A percentile compares a stretch with the other conserved stretches of the same genome.
phyloP scores from a whole-genome alignment of 441 rosid genomes.

The Omphalea diandra region DNA sequence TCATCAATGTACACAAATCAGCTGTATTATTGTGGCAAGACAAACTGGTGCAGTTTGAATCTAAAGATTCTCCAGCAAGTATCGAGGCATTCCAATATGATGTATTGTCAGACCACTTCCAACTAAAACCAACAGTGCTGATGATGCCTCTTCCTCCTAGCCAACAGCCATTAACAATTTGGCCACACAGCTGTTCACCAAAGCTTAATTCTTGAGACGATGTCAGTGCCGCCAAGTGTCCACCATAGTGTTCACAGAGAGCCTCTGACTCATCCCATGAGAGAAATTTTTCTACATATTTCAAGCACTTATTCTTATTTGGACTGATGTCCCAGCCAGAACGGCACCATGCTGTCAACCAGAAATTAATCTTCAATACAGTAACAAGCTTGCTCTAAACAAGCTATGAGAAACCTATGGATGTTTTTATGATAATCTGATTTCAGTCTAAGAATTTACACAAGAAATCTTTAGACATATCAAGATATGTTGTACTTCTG shows the following conservation, averaged over 20 bases:
- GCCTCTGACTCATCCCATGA: constrained; percentile 74
- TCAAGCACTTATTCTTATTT: constrained; percentile 53
- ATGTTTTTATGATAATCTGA: neutral
- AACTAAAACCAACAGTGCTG: constrained; percentile 32
- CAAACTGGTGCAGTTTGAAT: constrained; percentile 40
- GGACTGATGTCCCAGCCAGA: constrained; percentile 57
- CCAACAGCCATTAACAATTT: constrained; percentile 60
- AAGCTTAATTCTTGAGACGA: constrained; percentile 53
- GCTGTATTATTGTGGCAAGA: constrained; percentile 38
- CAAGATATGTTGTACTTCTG: no score
- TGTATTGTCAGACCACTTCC: constrained; percentile 78
- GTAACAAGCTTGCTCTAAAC: neutral
- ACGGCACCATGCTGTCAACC: constrained; percentile 55
- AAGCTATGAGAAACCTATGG: no score
- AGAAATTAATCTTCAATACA: constrained; percentile 22
- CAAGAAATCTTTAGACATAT: no score
- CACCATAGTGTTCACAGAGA: constrained; percentile 48
- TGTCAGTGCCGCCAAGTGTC: constrained; percentile 63
- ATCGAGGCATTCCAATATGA: constrained; percentile 57
- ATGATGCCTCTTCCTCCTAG: constrained; percentile 59
- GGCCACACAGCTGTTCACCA: constrained; percentile 49
- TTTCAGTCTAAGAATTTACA: no score
- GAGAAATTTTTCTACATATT: constrained; percentile 28
- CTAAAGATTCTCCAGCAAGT: constrained; percentile 24
- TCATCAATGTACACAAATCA: constrained; percentile 55